phyloP scores from a whole-genome alignment of 2,329 filamentous ascomycete genomes.

The Dendryphion nanum region DNA sequence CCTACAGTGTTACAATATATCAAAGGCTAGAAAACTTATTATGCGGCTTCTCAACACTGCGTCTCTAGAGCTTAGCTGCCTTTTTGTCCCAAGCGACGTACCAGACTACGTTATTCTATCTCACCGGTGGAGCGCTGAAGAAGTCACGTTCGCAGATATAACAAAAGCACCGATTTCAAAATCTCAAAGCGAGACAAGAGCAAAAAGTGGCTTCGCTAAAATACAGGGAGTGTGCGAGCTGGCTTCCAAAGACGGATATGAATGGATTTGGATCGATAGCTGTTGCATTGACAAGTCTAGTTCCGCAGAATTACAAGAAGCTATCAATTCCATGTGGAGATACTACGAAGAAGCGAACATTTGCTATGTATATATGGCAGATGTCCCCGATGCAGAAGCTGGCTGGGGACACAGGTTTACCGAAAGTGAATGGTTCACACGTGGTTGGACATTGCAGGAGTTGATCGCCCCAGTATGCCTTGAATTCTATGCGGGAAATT shows the following conservation, averaged over 20 bases:
- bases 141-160: conserved; percentile 6
- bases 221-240: neutral
- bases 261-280: conserved; percentile 7
- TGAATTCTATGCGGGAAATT: conserved; percentile 6
- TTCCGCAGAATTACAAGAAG: conserved; percentile 7
- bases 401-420: neutral
- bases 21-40: too few species aligned
- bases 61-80: too few species aligned
- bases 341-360: conserved; percentile 10
- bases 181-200: neutral
- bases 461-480: conserved; percentile 5
- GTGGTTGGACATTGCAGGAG: conserved; percentile 44
- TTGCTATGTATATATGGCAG: conserved; percentile 11
- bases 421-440: conserved; percentile 5
- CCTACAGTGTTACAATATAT: too few species aligned
- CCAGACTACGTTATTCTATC: conserved; percentile 8
- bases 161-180: neutral
- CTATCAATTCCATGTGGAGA: conserved; percentile 12
- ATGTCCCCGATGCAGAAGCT: conserved; percentile 3
- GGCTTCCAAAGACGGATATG: neutral
- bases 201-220: neutral
- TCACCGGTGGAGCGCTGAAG: conserved; percentile 8
- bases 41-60: too few species aligned
- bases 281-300: conserved; percentile 12
- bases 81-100: conserved; percentile 2